Evolutionary conservation across 2,329 filamentous ascomycete species (phyloP).

Genomic region (Penicillium sp.): DNA sequence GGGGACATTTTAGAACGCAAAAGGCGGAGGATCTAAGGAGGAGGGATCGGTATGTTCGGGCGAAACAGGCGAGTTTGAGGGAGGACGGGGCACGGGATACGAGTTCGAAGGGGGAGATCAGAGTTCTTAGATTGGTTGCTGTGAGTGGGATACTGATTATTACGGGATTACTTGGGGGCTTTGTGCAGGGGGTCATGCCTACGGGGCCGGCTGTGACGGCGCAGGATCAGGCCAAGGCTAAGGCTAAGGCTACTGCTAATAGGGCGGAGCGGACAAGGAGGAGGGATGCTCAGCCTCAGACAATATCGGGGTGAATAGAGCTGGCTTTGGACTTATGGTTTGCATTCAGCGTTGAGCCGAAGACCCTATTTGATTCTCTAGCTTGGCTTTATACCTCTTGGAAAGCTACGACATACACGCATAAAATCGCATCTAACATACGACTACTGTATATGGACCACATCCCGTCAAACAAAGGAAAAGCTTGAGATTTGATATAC

Average conservation of each 20-base stretch:
- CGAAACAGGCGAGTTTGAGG: slow-evolving; percentile 30
- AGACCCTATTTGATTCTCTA: background rate
- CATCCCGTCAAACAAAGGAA: slow-evolving; percentile 26
- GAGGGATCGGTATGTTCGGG: slow-evolving; percentile 41
- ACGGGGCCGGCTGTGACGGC: background rate
- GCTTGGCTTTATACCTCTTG: background rate
- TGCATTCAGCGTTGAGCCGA: background rate
- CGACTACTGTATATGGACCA: background rate
- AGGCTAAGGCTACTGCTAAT: background rate
- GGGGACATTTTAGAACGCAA: slow-evolving; percentile 71
- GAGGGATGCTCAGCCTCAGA: background rate
- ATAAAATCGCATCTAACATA: background rate
- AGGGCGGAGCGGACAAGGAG: background rate
- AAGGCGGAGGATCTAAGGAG: slow-evolving; percentile 57
- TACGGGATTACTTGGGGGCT: slow-evolving; percentile 29
- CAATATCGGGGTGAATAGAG: background rate
- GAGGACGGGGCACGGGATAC: slow-evolving; percentile 7
- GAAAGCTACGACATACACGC: background rate
- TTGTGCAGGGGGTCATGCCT: slow-evolving; percentile 16
- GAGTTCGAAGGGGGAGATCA: slow-evolving; percentile 13
- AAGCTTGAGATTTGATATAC: slow-evolving; percentile 36
- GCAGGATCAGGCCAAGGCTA: background rate
- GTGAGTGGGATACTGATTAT: slow-evolving; percentile 40
- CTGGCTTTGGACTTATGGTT: background rate
- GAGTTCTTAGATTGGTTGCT: slow-evolving; percentile 37